Percentiles rank a stretch among this genome's conserved stretches.
Evolutionary conservation across 2,329 filamentous ascomycete genomes (phyloP).

Genomic region (Bipolaris gigantea): DNA sequence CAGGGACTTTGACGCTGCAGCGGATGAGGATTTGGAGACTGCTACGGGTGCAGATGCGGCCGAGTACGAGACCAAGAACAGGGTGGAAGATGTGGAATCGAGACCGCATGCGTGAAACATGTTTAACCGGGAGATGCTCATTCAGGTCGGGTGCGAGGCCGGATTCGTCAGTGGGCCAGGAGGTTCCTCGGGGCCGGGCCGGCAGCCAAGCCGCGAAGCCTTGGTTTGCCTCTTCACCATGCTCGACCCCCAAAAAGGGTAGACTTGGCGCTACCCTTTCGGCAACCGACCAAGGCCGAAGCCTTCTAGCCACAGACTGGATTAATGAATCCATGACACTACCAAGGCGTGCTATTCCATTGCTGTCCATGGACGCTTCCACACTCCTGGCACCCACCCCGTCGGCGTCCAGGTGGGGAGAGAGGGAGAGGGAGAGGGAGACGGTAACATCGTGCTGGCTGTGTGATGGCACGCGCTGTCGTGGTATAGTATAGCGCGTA

Average conservation of each 20-base stretch:
- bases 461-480: not conserved
- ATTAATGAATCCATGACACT: too few relatives aligned
- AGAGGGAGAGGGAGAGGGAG: too few relatives aligned
- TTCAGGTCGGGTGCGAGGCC: not conserved
- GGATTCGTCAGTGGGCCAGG: not conserved
- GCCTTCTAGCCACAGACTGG: too few relatives aligned
- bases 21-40: slow-evolving; percentile 40
- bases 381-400: too few relatives aligned
- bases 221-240: too few relatives aligned
- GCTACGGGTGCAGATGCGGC: slow-evolving; percentile 19
- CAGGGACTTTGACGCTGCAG: slow-evolving; percentile 35
- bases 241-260: too few relatives aligned
- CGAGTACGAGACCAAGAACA: slow-evolving; percentile 13
- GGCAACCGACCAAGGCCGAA: too few relatives aligned
- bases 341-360: too few relatives aligned
- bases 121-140: not conserved
- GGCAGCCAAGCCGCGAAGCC: too few relatives aligned
- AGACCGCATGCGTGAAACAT: not conserved
- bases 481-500: not conserved
- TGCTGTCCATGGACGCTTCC: too few relatives aligned
- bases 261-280: too few relatives aligned
- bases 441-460: not conserved
- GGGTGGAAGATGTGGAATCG: slow-evolving; percentile 10
- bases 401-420: not conserved
- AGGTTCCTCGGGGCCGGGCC: not conserved